These are phyloP conservation scores for Fusarium devonianum DNA, from an alignment of 2,329 filamentous ascomycete species.

Conservation along the genomic window DNA sequence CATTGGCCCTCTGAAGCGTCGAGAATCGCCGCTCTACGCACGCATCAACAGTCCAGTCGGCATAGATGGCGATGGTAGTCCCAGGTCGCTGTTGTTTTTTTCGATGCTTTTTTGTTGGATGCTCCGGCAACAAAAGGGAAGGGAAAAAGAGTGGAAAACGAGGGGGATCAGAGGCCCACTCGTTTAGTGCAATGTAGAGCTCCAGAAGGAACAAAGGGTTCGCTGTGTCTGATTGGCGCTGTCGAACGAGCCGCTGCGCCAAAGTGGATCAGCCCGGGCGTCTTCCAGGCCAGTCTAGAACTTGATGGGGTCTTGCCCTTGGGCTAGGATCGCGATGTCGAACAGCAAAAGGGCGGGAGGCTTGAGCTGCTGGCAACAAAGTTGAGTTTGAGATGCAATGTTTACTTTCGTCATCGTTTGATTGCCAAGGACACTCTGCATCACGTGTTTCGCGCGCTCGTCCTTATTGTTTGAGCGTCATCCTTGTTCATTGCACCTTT, in stretches of 20 bases:
- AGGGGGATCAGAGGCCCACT: too few species aligned
- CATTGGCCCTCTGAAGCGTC: not conserved
- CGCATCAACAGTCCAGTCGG: too few species aligned
- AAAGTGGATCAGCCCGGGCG: constrained; percentile 5
- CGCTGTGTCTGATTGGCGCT: not conserved
- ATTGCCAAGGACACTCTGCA: not conserved
- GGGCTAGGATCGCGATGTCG: too few species aligned
- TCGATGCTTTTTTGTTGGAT: not conserved
- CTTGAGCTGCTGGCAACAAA: too few species aligned
- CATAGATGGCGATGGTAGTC: too few species aligned
- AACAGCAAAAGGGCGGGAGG: too few species aligned
- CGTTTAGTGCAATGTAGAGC: too few species aligned
- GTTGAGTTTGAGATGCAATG: too few species aligned
- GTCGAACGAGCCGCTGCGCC: constrained; percentile 8
- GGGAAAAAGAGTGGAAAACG: not conserved
- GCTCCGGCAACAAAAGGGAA: not conserved
- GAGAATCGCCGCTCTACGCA: constrained; percentile 29
- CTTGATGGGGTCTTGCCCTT: not conserved
- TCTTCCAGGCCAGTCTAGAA: constrained; percentile 27
- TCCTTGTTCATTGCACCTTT: not conserved
- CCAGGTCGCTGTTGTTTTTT: not conserved
- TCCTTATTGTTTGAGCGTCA: not conserved
- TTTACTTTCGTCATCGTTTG: not conserved
- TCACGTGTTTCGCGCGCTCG: constrained; percentile 3
- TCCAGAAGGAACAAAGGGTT: too few species aligned